phyloP scores from a whole-genome alignment of 2,329 filamentous ascomycete species.

The Paraconiothyrium brasiliense region DNA sequence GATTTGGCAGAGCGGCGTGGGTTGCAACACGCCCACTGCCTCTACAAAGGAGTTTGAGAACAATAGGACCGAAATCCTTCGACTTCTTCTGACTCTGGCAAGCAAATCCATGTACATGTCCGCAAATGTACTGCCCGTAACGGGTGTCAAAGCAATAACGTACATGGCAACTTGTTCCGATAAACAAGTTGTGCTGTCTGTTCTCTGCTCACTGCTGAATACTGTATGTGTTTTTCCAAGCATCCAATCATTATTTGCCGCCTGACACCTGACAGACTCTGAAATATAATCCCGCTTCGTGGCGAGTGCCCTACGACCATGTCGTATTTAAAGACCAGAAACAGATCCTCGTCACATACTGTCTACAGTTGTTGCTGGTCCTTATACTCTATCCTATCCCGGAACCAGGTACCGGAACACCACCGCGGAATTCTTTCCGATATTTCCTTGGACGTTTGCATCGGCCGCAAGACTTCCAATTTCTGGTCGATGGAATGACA shows the following conservation, averaged over 20 bases:
- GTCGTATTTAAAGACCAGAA: constrained; percentile 91
- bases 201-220: constrained; percentile 92
- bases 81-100: constrained; percentile 83
- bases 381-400: constrained; percentile 88
- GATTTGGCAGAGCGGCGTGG: constrained; percentile 98
- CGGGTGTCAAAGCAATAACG: constrained; percentile 84
- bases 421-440: constrained; percentile 90
- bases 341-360: constrained; percentile 90
- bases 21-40: constrained; percentile 87
- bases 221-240: constrained; percentile 72
- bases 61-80: constrained; percentile 89
- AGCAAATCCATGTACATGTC: constrained; percentile 95
- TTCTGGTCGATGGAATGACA: constrained; percentile 93
- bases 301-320: constrained; percentile 93
- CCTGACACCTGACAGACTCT: constrained; percentile 69
- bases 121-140: constrained; percentile 78
- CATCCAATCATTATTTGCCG: not conserved
- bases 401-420: constrained; percentile 70
- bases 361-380: constrained; percentile 87
- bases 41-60: constrained; percentile 93
- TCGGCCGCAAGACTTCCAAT: constrained; percentile 95
- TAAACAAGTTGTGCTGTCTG: constrained; percentile 88
- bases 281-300: constrained; percentile 94
- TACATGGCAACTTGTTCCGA: constrained; percentile 89
- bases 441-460: constrained; percentile 92